These are phyloP conservation scores for Pyrenophora seminiperda DNA, from an alignment of 2,329 filamentous ascomycete genomes.

Conservation along the genomic window DNA sequence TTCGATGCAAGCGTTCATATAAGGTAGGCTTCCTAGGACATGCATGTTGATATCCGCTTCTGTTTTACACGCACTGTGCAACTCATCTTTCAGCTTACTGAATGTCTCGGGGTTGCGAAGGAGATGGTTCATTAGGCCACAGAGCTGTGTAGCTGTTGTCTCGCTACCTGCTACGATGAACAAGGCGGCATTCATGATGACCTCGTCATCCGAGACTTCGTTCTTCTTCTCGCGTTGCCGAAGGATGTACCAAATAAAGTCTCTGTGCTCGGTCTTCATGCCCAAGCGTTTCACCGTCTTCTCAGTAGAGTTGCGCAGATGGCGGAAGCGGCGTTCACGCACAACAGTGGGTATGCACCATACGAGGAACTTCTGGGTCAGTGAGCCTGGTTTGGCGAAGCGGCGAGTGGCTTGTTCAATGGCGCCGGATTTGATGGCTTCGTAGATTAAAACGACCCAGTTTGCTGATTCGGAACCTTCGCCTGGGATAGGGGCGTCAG, in stretches of 20 bases:
- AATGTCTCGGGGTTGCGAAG: conserved; percentile 34
- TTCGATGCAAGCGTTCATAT: conserved; percentile 54
- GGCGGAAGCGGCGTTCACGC: conserved; percentile 32
- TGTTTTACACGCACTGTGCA: conserved; percentile 32
- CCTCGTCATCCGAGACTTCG: conserved; percentile 40
- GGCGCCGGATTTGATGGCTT: conserved; percentile 43
- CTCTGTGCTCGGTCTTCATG: conserved; percentile 39
- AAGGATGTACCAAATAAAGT: conserved; percentile 46
- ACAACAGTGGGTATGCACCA: conserved; percentile 38
- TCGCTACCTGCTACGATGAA: conserved; percentile 45
- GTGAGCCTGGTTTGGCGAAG: conserved; percentile 33
- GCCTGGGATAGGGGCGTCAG: conserved; percentile 13
- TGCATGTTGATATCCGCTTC: conserved; percentile 45
- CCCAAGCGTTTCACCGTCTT: conserved; percentile 37
- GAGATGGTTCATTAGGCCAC: conserved; percentile 39
- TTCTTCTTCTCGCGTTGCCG: conserved; percentile 43
- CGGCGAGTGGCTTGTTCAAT: conserved; percentile 40
- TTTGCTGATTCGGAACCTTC: conserved; percentile 41
- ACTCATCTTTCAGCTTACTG: conserved; percentile 32
- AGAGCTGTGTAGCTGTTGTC: conserved; percentile 43
- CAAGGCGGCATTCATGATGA: conserved; percentile 41
- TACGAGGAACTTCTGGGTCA: conserved; percentile 32
- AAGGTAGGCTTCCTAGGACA: conserved; percentile 39
- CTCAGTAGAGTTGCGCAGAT: conserved; percentile 38
- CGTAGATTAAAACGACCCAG: conserved; percentile 43